phyloP scores from a whole-genome alignment of 805 yeast genomes.

The Suhomyces sp. region DNA sequence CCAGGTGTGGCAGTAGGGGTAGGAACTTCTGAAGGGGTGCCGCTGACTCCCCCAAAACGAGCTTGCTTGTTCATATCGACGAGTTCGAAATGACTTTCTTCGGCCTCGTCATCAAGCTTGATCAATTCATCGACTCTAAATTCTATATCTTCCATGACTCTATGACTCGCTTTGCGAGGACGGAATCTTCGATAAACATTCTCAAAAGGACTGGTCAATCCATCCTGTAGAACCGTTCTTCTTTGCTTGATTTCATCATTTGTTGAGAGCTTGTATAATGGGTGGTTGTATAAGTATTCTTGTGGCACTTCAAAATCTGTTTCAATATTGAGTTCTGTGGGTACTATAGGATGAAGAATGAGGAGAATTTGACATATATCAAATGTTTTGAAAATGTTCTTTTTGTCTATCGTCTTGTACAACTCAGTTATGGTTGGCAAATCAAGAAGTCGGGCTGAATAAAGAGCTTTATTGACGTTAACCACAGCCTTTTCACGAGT shows the following conservation, averaged over 20 bases:
- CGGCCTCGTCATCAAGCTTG: slow-evolving; percentile 77
- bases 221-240: slow-evolving; percentile 63
- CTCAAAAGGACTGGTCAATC: slow-evolving; percentile 78
- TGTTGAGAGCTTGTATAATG: slow-evolving; percentile 35
- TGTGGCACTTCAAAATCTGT: slow-evolving; percentile 46
- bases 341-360: slow-evolving; percentile 55
- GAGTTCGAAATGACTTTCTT: slow-evolving; percentile 73
- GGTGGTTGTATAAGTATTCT: slow-evolving; percentile 35
- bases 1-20: slow-evolving; percentile 14
- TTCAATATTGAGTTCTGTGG: slow-evolving; percentile 41
- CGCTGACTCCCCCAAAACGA: slow-evolving; percentile 19
- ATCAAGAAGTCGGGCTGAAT: slow-evolving; percentile 84
- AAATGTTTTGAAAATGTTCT: slow-evolving; percentile 81
- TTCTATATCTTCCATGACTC: slow-evolving; percentile 76
- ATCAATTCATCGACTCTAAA: slow-evolving; percentile 74
- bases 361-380: slow-evolving; percentile 85
- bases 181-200: slow-evolving; percentile 69
- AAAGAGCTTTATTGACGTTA: slow-evolving; percentile 61
- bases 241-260: slow-evolving; percentile 43
- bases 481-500: slow-evolving; percentile 79
- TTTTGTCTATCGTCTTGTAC: slow-evolving; percentile 84
- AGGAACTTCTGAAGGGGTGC: slow-evolving; percentile 27
- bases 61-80: slow-evolving; percentile 51
- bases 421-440: slow-evolving; percentile 86
- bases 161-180: slow-evolving; percentile 65